Evolutionary conservation across 192 early-diverging fungal species (phyloP), one percentile per base, ranked within the genome.

Genomic region (Jimgerdemannia flammicorona): DNA sequence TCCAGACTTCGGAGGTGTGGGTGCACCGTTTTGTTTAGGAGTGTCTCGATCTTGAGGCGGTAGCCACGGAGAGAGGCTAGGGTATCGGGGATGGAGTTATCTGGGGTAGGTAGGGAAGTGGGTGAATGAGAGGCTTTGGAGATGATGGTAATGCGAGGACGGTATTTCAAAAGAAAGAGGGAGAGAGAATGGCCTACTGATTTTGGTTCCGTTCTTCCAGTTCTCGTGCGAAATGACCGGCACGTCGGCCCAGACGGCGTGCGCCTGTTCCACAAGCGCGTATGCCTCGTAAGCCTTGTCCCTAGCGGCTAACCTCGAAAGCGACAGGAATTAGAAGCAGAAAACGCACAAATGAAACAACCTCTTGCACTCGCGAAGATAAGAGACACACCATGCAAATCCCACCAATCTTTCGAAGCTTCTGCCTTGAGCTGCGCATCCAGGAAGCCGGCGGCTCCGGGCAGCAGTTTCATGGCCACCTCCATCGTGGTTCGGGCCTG

Each of bases 61-160:
- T 68, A 68, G 67, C 67, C 67, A 40, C 67, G 67, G 6, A 68
- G 19, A 19, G 40, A 68, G 67, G 40, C 19, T 41, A 68, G 29
- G 9, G 40, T 41, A 0, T 68, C 19, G 67, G 19, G 0, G 7
- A 20, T 68, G 18, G 19, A 68, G 67, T 41, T 19, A 18, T 19
- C 14, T 18, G 19, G 40, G 67, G 6, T 40, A 41, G 6, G 9
- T 41, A 68, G 14, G 14, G 14, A 2, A 59, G 14, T 10, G 2
- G 14, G 49, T 59, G 14, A 40, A 68, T 14, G 67, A 9, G 18
- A 0, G 40, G 2, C 19, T 68, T 14, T 18, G 64, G 64, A 65
- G 64, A 19, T 65, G 64, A 18, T 65, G 64, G 64, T 18, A 19
- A 14, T 19, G 64, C 14, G 14, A 18, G 14, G 64, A 68, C 9